Conservation (phyloP, 768 basidiomycete species). For the Leccinum broughii region DNA sequence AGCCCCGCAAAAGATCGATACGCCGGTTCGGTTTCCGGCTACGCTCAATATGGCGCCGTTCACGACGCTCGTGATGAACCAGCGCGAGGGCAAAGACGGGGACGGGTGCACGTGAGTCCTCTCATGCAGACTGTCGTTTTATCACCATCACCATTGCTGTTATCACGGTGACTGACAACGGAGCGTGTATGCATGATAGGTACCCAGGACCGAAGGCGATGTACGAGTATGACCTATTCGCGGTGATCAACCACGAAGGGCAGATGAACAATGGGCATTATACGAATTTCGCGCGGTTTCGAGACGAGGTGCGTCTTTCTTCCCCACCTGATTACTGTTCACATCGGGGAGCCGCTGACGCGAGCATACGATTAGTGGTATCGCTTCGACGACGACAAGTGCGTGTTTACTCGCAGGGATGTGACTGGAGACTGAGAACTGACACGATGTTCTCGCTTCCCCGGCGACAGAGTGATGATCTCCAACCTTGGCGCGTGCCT, state of each 20-base stretch:
- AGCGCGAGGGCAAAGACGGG: constrained; percentile 43
- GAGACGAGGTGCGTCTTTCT: constrained; percentile 69
- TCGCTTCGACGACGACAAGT: constrained; percentile 94
- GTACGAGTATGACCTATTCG: constrained; percentile 90
- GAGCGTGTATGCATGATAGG: constrained; percentile 24
- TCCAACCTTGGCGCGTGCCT: constrained; percentile 70
- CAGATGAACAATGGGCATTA: constrained; percentile 95
- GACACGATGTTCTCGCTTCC: not conserved
- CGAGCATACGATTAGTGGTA: constrained; percentile 64
- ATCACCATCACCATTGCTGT: not conserved
- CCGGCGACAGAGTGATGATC: constrained; percentile 57
- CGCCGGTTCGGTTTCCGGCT: constrained; percentile 78
- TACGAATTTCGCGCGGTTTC: constrained; percentile 80
- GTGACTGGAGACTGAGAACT: not conserved
- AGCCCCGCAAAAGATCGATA: constrained; percentile 82
- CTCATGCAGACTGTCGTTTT: not conserved
- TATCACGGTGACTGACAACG: not conserved
- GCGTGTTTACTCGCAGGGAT: constrained; percentile 23
- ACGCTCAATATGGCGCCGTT: constrained; percentile 87
- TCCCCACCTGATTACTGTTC: not conserved
- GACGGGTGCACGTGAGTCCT: constrained; percentile 27
- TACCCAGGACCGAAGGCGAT: constrained; percentile 60
- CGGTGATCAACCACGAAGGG: constrained; percentile 93
- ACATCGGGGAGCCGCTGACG: not conserved
- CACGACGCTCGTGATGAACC: constrained; percentile 63